Evolutionary conservation across 768 basidiomycete species (phyloP), one percentile per base, ranked within the genome.

Genomic region (Leccinum subgranulosum): DNA sequence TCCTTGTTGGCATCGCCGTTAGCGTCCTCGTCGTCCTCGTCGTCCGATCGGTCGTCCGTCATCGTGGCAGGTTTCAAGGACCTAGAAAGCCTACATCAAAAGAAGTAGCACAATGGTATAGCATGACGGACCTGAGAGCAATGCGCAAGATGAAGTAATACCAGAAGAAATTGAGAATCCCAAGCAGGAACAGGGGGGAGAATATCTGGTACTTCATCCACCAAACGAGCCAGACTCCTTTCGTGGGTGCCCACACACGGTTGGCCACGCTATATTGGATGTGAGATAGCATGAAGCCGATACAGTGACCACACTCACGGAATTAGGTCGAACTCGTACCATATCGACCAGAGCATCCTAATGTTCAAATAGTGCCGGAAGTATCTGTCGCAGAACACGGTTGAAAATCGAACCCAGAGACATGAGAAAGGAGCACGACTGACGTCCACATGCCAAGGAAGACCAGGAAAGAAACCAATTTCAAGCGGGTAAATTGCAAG

Each of bases 321-420:
- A 52, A 90, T 76, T 14, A 88, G 74, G 48, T 89, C 79, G 59
- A 82, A 89, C 65, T 98, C 86, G 34, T 66, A 78, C 87, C 87
- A 93, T 4, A 95, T 88, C 3, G 94, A 96, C 80, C 84, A 89
- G 15, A 98, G 80, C 21, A 98, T 95, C 54, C 77, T 74, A 55
- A 96, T 69, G 70, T 97, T 98, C 43, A 95, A 76, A 68, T 88
- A 97, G 70, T 95, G 94, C 4, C 96, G 90, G 81, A 95, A 91
- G 69, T 98, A 98, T 7, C 92, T 96, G 66, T 14, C 4, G 3
- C 43, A 15, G 54, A 54, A 54, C 9, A 3, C 5, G 3, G 56
- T 60, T 1, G 19, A 55, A 23, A 3, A 50, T 6, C 2, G 27
- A 1, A 46, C 2, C 14, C 23, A 29, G 8, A 39, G 7, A 23